phyloP scores from a whole-genome alignment of 306 rosid species.

The Vachellia collinsii region DNA sequence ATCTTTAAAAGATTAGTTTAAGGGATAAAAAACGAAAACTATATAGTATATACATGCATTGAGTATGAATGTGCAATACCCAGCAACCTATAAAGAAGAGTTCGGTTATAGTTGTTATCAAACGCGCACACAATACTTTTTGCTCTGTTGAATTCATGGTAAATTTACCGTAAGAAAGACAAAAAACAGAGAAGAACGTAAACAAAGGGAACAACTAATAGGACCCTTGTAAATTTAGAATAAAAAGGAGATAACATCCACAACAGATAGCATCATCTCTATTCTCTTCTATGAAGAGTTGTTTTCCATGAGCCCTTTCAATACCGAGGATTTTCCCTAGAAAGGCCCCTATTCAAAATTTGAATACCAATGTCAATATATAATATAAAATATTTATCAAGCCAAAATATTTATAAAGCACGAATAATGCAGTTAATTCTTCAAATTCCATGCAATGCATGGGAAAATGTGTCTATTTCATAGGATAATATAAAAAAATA shows the following conservation, averaged over 20 bases:
- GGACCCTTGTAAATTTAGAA: conserved; percentile 8
- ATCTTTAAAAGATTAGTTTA: neutral
- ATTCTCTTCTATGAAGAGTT: neutral
- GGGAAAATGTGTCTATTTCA: neutral
- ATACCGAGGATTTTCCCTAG: no score
- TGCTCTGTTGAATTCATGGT: neutral
- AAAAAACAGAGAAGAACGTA: neutral
- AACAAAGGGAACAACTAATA: neutral
- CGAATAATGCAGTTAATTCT: no score
- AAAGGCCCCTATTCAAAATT: neutral
- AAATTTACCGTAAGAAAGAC: neutral
- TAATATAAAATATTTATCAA: no score
- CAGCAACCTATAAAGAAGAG: neutral
- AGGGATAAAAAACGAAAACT: no score
- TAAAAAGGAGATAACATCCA: conserved; percentile 6
- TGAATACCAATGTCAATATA: no score
- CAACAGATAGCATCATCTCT: conserved; percentile 3
- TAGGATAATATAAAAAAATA: conserved; percentile 5
- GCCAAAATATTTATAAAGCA: no score
- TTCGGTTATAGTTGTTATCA: neutral
- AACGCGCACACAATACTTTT: neutral
- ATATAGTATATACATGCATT: no score
- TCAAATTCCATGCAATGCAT: neutral
- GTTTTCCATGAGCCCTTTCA: conserved; percentile 9
- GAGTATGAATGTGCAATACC: neutral